These are phyloP conservation scores for Pseudocercospora crystallina DNA, from an alignment of 2,329 filamentous ascomycete species.

Conservation along the genomic window DNA sequence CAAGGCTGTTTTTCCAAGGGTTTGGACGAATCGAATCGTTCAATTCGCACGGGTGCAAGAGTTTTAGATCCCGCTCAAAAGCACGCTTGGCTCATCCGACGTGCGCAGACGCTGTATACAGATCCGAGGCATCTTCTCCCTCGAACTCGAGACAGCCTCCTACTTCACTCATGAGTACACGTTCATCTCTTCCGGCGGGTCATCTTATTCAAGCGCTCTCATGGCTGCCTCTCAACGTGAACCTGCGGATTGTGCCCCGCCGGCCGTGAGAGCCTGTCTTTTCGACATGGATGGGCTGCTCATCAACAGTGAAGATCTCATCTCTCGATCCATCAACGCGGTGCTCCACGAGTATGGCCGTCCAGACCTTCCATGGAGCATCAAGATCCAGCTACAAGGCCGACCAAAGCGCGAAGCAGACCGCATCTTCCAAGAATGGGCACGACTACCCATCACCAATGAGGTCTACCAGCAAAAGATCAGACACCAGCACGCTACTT, in stretches of 20 bases:
- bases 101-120: no score
- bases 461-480: conserved; percentile 65
- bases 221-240: no score
- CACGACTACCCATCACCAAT: conserved; percentile 71
- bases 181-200: no score
- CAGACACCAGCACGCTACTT: conserved; percentile 61
- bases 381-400: conserved; percentile 81
- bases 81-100: no score
- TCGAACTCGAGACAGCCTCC: no score
- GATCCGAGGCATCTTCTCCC: no score
- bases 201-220: no score
- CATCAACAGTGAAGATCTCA: conserved; percentile 87
- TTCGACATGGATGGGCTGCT: conserved; percentile 98
- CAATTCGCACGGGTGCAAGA: no score
- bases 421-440: conserved; percentile 72
- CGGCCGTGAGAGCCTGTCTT: conserved; percentile 80
- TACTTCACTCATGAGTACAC: no score
- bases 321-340: conserved; percentile 76
- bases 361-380: conserved; percentile 74
- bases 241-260: not conserved
- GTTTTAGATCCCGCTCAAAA: no score
- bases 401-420: conserved; percentile 57
- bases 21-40: no score
- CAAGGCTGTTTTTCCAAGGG: no score
- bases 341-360: conserved; percentile 72